Conservation (phyloP, 1,139 yeast genomes). For the Debaryomyces udenii region DNA sequence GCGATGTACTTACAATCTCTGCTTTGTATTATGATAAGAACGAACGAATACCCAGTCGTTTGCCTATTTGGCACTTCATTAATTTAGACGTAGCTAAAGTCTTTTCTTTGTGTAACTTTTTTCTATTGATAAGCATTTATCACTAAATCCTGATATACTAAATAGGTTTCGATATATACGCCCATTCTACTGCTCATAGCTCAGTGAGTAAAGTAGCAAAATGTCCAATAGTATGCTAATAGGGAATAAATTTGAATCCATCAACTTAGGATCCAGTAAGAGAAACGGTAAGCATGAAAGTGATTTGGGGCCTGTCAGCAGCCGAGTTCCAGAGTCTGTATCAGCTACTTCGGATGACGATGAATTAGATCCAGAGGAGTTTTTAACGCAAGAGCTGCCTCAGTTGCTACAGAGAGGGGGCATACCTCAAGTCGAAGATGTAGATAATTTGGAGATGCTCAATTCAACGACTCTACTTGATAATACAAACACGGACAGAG, state of each 20-base stretch:
- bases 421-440: constrained; percentile 4
- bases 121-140: too few species aligned
- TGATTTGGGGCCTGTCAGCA: constrained; percentile 6
- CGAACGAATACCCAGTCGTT: too few species aligned
- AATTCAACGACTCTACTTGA: constrained; percentile 11
- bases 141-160: too few species aligned
- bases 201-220: not conserved
- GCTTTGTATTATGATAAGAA: too few species aligned
- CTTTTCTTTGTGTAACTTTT: too few species aligned
- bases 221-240: constrained; percentile 5
- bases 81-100: too few species aligned
- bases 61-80: too few species aligned
- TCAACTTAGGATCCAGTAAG: constrained; percentile 22
- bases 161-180: too few species aligned
- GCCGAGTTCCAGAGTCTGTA: constrained; percentile 18
- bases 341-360: constrained; percentile 28
- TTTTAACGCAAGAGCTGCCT: constrained; percentile 27
- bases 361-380: constrained; percentile 35
- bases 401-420: not conserved
- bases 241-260: constrained; percentile 26
- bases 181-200: too few species aligned
- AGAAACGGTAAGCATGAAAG: constrained; percentile 6
- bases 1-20: too few species aligned
- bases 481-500: constrained; percentile 1
- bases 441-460: constrained; percentile 13